Evolutionary conservation across 345 rosid species (phyloP), one percentile per base, ranked within the genome.

Genomic region (Atalantia buxifolia): DNA sequence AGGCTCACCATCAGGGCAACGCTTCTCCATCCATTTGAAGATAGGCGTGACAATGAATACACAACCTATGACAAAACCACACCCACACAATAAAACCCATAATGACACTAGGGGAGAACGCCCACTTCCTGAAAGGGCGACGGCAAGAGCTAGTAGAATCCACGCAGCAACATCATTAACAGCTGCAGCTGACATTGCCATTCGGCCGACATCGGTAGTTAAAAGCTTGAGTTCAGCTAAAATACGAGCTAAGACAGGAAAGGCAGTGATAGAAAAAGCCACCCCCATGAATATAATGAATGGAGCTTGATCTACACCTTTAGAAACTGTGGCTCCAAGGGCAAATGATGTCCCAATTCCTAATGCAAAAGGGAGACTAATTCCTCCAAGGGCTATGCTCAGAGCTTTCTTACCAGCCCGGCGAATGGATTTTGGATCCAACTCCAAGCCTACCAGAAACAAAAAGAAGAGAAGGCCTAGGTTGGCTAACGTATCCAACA

Each of bases 231-330:
- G 89, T 76, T 93, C 98, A 1, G 97, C 98, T 67, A 93, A 81
- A 69, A 93, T 93, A 66, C 97, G 95, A 42, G 98, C 98, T 72
- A 93, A 72, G 69, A 93, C 92, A 0, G 94, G 97, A 79, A 93
- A 93, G 31, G 97, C 98, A 6, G 98, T 93, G 74, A 93, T 85
- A 0, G 94, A 92, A 75, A 90, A 89, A 2, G 98, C 90, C 19
- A 93, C 98, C 21, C 98, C 97, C 95, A 93, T 93, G 90, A 90
- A 93, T 3, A 92, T 89, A 71, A 92, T 89, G 74, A 92, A 89
- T 22, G 98, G 85, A 69, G 89, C 79, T 63, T 72, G 53, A 33
- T 66, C 55, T 7, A 82, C 89, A 5, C 85, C 89, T 62, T 83
- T 71, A 22, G 89, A 79, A 42, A 89, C 82, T 2, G 88, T 81